Evolutionary conservation across 805 yeast species (phyloP), one percentile per base, ranked within the genome.

Genomic region (Clavispora carvajalis): DNA sequence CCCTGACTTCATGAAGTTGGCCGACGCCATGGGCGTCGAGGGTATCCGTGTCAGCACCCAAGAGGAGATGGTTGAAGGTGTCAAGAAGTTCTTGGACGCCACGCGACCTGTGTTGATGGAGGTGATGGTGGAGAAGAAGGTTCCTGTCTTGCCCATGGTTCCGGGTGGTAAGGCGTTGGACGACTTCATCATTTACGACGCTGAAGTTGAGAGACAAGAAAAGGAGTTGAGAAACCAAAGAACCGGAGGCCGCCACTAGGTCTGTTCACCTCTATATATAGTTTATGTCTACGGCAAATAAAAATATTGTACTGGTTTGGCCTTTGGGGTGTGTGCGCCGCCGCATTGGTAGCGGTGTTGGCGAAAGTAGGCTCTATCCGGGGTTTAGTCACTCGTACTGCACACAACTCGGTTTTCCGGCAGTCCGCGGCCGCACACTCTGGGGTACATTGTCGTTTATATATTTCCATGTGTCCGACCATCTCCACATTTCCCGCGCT

Each of bases 91-190:
- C 74, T 69, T 93, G 44, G 85, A 75, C 41, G 72, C 76, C 58
- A 67, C 73, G 40, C 95, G 95, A 15, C 98, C 99, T 18, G 85
- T 90, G 34, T 75, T 93, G 58, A 67, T 91, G 57, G 99, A 93
- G 73, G 98, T 89, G 33, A 56, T 81, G 37, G 93, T 89, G 23
- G 98, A 90, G 69, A 79, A 80, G 75, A 85, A 85, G 74, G 96
- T 91, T 36, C 96, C 97, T 38, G 98, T 93, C 46, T 76, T 93
- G 62, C 99, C 99, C 41, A 89, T 93, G 95, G 98, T 93, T 40
- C 95, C 99, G 39, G 95, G 81, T 45, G 99, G 98, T 54, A 87
- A 85, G 64, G 96, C 85, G 48, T 75, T 93, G 57, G 91, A 93
- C 58, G 98, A 93, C 65, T 90, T 91, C 62, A 85, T 93, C 51